phyloP scores from a whole-genome alignment of 2,329 filamentous ascomycete species.

The Aspergillus brunneoviolaceus region DNA sequence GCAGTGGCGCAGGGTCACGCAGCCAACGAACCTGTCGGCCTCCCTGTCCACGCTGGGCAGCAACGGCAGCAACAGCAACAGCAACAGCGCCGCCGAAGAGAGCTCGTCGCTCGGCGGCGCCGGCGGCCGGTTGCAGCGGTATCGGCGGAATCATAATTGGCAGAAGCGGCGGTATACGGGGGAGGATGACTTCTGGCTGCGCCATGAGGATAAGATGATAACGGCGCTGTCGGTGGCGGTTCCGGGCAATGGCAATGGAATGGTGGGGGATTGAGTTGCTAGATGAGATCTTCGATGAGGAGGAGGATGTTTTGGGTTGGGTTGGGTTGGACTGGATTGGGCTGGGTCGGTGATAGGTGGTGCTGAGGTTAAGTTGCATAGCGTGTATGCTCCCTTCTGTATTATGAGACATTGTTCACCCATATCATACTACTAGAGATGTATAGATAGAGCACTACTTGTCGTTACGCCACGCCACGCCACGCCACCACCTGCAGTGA shows the following conservation, averaged over 20 bases:
- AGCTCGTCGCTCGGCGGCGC: not conserved
- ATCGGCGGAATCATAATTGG: slow-evolving; percentile 15
- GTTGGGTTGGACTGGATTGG: too few relatives aligned
- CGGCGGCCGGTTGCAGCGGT: slow-evolving; percentile 26
- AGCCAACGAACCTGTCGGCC: not conserved
- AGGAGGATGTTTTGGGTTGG: too few relatives aligned
- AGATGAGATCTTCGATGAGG: too few relatives aligned
- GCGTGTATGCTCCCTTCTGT: too few relatives aligned
- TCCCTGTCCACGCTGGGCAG: not conserved
- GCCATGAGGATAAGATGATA: slow-evolving; percentile 22
- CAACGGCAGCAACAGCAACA: too few relatives aligned
- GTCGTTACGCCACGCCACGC: too few relatives aligned
- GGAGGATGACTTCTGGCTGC: slow-evolving; percentile 35
- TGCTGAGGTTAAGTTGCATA: too few relatives aligned
- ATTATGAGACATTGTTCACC: too few relatives aligned
- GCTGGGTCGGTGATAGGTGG: too few relatives aligned
- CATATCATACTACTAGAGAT: too few relatives aligned
- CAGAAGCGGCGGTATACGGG: slow-evolving; percentile 13
- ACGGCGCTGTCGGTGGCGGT: slow-evolving; percentile 11
- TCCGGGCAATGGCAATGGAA: slow-evolving; percentile 11
- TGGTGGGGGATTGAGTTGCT: slow-evolving; percentile 6
- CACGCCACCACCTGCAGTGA: too few relatives aligned
- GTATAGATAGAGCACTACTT: too few relatives aligned
- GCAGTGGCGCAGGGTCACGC: slow-evolving; percentile 7
- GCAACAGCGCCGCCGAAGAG: not conserved